phyloP scores from a whole-genome alignment of 495 filamentous ascomycete species.

The Hyaloscypha bicolor region DNA sequence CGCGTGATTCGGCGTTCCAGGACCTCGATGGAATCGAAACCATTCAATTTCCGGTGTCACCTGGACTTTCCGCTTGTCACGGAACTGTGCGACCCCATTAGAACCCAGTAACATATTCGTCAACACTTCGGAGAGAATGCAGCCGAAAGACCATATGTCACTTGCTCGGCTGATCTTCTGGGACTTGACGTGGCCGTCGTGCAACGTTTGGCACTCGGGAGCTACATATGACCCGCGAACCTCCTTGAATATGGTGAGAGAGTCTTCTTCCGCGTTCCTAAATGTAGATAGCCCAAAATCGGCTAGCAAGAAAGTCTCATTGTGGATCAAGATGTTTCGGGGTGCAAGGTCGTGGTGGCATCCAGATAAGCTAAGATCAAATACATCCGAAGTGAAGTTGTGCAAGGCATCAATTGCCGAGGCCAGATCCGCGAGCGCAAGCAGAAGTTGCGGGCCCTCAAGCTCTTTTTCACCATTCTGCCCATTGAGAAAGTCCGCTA shows the following conservation, averaged over 20 bases:
- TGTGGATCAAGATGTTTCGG: conserved; percentile 20
- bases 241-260: not conserved
- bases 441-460: too few relatives aligned
- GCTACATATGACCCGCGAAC: not conserved
- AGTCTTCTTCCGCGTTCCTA: not conserved
- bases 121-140: conserved; percentile 25
- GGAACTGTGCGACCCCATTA: not conserved
- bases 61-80: too few relatives aligned
- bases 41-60: too few relatives aligned
- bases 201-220: not conserved
- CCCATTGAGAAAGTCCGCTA: too few relatives aligned
- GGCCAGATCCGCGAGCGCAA: not conserved
- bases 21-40: too few relatives aligned
- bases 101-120: conserved; percentile 18
- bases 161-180: conserved; percentile 22
- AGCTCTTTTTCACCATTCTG: too few relatives aligned
- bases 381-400: conserved; percentile 15
- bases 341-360: conserved; percentile 27
- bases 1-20: too few relatives aligned
- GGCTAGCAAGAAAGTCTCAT: conserved; percentile 10
- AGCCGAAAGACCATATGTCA: conserved; percentile 36
- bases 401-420: conserved; percentile 23
- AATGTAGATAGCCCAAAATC: conserved; percentile 17
- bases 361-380: conserved; percentile 14
- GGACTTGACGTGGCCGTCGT: conserved; percentile 4